These are phyloP conservation scores for Candida sonorensis DNA, from an alignment of 805 yeast species.

Conservation along the genomic window DNA sequence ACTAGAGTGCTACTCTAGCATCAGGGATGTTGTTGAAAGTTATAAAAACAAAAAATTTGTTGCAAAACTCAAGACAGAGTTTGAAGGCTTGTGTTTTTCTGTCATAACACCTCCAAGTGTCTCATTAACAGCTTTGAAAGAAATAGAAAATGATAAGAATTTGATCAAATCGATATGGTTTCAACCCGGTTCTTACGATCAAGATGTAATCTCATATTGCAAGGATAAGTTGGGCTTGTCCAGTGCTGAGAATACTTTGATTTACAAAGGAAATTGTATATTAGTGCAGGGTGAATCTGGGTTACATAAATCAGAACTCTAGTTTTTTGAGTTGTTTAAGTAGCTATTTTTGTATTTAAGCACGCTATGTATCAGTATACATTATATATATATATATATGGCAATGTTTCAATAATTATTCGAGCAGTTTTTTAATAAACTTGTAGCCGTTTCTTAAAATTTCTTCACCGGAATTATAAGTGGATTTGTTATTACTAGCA, in stretches of 20 bases:
- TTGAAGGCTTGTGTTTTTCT: conserved; percentile 47
- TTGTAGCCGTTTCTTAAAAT: conserved; percentile 28
- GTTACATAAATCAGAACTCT: conserved; percentile 13
- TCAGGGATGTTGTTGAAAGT: background rate
- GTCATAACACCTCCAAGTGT: conserved; percentile 72
- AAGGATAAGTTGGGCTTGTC: conserved; percentile 25
- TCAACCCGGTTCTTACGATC: conserved; percentile 74
- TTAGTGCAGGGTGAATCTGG: conserved; percentile 58
- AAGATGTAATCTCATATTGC: conserved; percentile 34
- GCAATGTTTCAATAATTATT: conserved; percentile 5
- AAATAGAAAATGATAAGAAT: conserved; percentile 22
- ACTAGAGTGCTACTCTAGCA: background rate
- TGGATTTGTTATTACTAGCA: too few relatives aligned
- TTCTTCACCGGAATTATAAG: conserved; percentile 23
- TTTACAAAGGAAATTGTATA: conserved; percentile 58
- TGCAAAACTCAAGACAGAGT: conserved; percentile 6
- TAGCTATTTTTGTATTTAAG: too few relatives aligned
- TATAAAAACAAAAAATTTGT: background rate
- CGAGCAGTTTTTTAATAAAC: conserved; percentile 33
- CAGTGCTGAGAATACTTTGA: conserved; percentile 21
- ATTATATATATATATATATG: background rate
- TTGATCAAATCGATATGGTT: conserved; percentile 63
- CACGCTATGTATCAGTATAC: too few relatives aligned
- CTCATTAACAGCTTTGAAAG: conserved; percentile 39
- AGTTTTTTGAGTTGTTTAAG: too few relatives aligned